Evolutionary conservation across 2,329 filamentous ascomycete genomes (phyloP).

Genomic region (Ceratocystis smalleyi): DNA sequence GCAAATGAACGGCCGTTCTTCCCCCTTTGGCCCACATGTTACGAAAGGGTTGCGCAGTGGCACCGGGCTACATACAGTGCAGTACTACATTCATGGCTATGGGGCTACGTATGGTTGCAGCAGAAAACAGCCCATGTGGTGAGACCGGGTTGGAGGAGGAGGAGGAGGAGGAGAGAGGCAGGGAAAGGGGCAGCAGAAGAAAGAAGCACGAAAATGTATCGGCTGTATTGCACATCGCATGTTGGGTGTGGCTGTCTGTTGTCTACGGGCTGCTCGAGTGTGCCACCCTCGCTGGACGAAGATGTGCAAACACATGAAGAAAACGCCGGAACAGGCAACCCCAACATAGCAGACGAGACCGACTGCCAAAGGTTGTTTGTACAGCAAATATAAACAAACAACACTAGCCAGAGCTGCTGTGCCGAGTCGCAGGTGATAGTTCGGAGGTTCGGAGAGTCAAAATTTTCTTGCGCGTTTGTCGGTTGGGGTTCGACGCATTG

Average conservation of each 20-base stretch:
- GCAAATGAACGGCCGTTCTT: background rate
- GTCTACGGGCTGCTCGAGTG: no score
- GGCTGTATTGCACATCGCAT: background rate
- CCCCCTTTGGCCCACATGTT: no score
- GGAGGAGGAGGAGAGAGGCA: background rate
- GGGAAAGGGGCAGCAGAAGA: background rate
- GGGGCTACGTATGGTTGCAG: background rate
- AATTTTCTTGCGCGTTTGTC: background rate
- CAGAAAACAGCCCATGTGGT: background rate
- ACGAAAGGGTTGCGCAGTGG: background rate
- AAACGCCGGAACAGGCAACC: no score
- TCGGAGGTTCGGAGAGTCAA: constrained; percentile 10
- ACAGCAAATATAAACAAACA: no score
- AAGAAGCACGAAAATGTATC: no score
- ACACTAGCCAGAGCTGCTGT: no score
- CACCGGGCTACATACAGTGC: background rate
- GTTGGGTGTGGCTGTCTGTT: background rate
- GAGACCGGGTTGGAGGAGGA: background rate
- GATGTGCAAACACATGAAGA: no score
- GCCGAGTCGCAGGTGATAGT: background rate
- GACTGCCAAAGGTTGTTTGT: background rate
- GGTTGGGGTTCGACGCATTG: background rate
- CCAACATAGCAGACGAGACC: background rate
- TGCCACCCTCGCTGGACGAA: no score
- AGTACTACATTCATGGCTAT: background rate